Conservation (phyloP, 495 filamentous ascomycete genomes). For the Aspergillus diversus region DNA sequence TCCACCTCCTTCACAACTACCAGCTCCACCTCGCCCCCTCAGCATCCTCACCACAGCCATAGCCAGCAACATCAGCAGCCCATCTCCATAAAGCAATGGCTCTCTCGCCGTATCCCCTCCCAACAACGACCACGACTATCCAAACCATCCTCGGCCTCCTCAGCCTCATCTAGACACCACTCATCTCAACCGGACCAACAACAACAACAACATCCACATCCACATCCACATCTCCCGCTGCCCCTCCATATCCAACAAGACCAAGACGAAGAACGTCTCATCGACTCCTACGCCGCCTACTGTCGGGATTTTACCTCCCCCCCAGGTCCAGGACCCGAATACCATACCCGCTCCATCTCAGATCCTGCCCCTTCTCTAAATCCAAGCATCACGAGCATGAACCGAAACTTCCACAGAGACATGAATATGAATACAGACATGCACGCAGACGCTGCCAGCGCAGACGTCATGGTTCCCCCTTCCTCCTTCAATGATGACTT, state of each 20-base stretch:
- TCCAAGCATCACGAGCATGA: background rate
- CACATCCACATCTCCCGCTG: background rate
- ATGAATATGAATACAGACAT: background rate
- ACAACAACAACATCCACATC: background rate
- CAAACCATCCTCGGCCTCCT: background rate
- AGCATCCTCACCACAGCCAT: background rate
- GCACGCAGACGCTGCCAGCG: background rate
- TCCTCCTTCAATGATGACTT: constrained; percentile 5
- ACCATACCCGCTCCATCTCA: background rate
- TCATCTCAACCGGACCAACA: background rate
- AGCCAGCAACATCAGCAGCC: background rate
- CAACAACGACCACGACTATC: background rate
- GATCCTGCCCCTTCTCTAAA: background rate
- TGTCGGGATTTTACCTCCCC: constrained; percentile 24
- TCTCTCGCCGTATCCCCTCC: constrained; percentile 2
- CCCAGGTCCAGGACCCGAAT: background rate
- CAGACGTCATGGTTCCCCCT: no score
- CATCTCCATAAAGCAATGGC: constrained; percentile 1
- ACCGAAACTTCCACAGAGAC: background rate
- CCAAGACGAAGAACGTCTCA: constrained; percentile 20
- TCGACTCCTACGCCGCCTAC: constrained; percentile 29
- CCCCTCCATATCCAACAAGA: background rate
- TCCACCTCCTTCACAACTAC: constrained; percentile 8
- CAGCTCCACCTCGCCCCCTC: background rate
- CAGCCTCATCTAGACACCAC: background rate